Evolutionary conservation across 768 basidiomycete species (phyloP).

Genomic region (Roridomyces roridus): DNA sequence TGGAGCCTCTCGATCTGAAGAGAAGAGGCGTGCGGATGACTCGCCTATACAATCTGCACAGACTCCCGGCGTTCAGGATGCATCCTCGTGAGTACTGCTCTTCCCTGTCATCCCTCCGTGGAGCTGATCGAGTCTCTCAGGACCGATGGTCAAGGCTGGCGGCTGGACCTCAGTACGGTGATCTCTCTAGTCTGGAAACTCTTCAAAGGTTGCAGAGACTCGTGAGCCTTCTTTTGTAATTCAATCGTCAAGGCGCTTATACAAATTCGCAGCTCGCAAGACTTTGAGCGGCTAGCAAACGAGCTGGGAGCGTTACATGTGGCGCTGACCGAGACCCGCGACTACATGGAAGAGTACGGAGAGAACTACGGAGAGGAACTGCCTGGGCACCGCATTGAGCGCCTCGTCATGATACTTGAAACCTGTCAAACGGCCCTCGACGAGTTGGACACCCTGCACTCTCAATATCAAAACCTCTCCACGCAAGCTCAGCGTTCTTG

Average conservation of each 20-base stretch:
- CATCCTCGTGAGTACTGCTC: no score
- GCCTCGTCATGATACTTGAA: slow-evolving; percentile 14
- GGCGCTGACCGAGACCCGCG: slow-evolving; percentile 11
- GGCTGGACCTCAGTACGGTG: no score
- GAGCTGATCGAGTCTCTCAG: no score
- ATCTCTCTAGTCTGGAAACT: slow-evolving; percentile 9
- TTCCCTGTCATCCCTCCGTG: no score
- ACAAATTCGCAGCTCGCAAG: slow-evolving; percentile 4
- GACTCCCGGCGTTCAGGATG: no score
- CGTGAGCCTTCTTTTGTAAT: background rate
- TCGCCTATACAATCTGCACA: no score
- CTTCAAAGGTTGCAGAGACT: slow-evolving; percentile 18
- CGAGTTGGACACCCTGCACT: slow-evolving; percentile 16
- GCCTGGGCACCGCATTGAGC: slow-evolving; percentile 14
- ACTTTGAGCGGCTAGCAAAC: slow-evolving; percentile 8
- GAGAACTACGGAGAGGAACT: slow-evolving; percentile 17
- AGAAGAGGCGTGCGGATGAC: no score
- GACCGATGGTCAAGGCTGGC: no score
- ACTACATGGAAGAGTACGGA: slow-evolving; percentile 16
- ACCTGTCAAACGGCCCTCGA: slow-evolving; percentile 4
- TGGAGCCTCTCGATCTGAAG: no score
- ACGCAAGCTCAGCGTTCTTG: slow-evolving; percentile 25
- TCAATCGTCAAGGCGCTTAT: no score
- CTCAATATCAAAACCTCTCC: slow-evolving; percentile 19
- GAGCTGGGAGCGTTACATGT: slow-evolving; percentile 13